These are phyloP conservation scores for Lippia alba DNA, from an alignment of 305 asterid genomes.

Conservation along the genomic window DNA sequence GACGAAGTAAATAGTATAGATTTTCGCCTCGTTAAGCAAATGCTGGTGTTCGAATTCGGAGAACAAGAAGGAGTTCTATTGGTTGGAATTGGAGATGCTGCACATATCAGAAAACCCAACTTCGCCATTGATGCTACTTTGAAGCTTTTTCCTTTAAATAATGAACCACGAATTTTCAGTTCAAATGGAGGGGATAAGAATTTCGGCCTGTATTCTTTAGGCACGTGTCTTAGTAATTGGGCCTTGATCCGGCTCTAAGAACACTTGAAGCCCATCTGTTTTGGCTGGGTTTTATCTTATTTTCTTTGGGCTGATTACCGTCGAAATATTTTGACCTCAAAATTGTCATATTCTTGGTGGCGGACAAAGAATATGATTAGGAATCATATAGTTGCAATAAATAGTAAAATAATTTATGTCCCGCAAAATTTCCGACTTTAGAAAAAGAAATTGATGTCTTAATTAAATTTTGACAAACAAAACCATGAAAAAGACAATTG, in stretches of 20 bases:
- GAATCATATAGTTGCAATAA: too few relatives aligned
- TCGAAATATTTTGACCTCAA: not conserved
- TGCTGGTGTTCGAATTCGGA: conserved; percentile 36
- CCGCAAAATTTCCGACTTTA: too few relatives aligned
- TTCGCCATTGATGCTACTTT: conserved; percentile 45
- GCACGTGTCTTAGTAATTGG: not conserved
- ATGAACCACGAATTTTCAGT: not conserved
- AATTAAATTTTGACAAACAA: too few relatives aligned
- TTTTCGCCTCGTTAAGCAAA: conserved; percentile 49
- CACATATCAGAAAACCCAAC: conserved; percentile 36
- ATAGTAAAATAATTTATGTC: too few relatives aligned
- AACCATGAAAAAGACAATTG: too few relatives aligned
- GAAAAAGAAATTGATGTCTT: too few relatives aligned
- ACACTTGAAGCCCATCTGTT: not conserved
- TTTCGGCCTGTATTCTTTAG: not conserved
- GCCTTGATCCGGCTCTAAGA: not conserved
- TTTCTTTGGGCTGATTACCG: not conserved
- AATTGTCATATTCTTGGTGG: too few relatives aligned
- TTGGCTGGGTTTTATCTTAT: not conserved
- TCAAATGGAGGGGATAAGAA: conserved; percentile 16
- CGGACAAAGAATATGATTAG: too few relatives aligned
- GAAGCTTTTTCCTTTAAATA: not conserved
- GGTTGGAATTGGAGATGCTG: conserved; percentile 40
- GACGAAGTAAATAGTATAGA: conserved; percentile 57
- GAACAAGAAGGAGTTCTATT: conserved; percentile 26